Evolutionary conservation across 305 asterid genomes (phyloP), one percentile per base, ranked within the genome.

Genomic region (Rubia tinctorum): DNA sequence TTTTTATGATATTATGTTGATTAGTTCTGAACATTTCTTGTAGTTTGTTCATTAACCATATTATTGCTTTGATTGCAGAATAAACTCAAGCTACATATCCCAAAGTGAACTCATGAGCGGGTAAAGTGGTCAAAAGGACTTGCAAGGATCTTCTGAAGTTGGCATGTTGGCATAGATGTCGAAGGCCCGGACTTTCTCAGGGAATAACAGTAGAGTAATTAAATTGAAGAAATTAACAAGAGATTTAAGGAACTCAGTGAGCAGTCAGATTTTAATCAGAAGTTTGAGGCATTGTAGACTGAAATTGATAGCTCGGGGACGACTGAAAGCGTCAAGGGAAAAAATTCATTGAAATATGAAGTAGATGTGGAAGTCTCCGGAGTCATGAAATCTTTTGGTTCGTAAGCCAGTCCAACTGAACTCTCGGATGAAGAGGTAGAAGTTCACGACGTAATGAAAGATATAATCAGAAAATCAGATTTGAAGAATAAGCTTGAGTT

Each of bases 401-500:
- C 88, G 81, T 74, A 78, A 55, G 77, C 81, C 78, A 76, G 73
- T 63, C 78, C 93, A 51, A 58, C 76, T 79, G 8, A 77, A 51
- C 65, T 73, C 34, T 73, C 69, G 30, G 84, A 74, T 63, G 86
- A 83, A 27, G 66, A 74, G 78, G 79, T 81, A 81, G 68, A 87
- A 93, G 80, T 79, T 75, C 63, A 62, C 4, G 78, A 73, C 78
- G 69, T 83, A 45, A 83, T 87, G 77, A 90, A 87, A 56, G 83
- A 88, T 66, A 84, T 73, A 23, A 78, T 84, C 53, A 71, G 51
- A 73, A 85, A 97, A 20, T 78, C 90, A 8, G 91, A 83, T 74
- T 79, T 93, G 90, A 91, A 86, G 80, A 82, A 80, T 55, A 90
- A 80, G 83, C 85, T 91, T 49, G 94, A 93, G 75, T 76, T 81